Base-by-base conservation (phyloP, 2,329 filamentous ascomycete genomes). In the Didymosphaeria variabile region DNA sequence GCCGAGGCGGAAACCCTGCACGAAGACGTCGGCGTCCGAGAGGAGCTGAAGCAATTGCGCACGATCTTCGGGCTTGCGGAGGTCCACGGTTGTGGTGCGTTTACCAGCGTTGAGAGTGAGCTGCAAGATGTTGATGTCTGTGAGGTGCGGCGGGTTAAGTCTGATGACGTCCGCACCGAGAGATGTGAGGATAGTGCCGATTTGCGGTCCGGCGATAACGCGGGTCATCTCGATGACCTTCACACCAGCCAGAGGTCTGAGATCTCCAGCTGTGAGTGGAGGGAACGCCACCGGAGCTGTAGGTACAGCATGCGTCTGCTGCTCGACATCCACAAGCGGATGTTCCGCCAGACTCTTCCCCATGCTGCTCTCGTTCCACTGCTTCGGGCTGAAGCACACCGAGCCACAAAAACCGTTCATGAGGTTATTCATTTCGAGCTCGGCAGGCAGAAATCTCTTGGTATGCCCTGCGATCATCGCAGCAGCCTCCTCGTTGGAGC, bases 1-100 rank as follows among this genome's bases (percentile, higher is more conserved):
- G 7, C 79, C 79, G 9, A 79, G 78, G 9, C 85, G 78, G 75
- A 83, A 87, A 13, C 84, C 85, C 55, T 85, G 80, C 34, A 86
- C 67, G 57, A 86, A 80, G 51, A 86, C 79, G 63, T 87, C 85
- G 3, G 79, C 83, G 3, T 83, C 80, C 6, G 66, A 66, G 19
- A 86, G 65, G 0, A 86, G 76, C 2, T 70, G 65, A 5, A 70
- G 69, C 0, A 84, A 67, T 4, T 79, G 68, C 2, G 68, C 65
- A 32, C 72, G 72, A 19, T 66, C 66, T 3, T 56, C 54, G 7
- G 56, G 26, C 23, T 81, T 81, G 38, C 67, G 62, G 17, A 86
- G 77, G 63, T 87, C 81, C 8, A 86, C 68, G 10, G 67, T 66
- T 5, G 75, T 72, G 5, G 79, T 80, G 62, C 77, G 74, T 66